Percentiles rank a stretch among this genome's conserved stretches.
These are phyloP conservation scores for Xylaria venustula DNA, from an alignment of 495 filamentous ascomycete species.

Conservation along the genomic window DNA sequence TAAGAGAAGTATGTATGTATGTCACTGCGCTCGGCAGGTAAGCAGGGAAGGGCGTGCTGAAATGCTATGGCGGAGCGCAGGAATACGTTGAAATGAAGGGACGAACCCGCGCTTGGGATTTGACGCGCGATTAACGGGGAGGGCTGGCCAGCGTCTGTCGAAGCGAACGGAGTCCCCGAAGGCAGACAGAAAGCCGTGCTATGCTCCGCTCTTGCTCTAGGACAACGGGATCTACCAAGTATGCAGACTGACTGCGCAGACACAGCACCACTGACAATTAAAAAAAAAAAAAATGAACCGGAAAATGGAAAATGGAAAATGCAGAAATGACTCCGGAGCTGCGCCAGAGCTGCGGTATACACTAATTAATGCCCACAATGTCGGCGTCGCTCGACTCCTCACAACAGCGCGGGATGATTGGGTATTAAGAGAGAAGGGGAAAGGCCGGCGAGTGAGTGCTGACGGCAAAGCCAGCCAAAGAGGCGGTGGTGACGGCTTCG, in stretches of 20 bases:
- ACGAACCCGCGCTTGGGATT: conserved; percentile 35
- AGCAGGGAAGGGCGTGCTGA: neutral
- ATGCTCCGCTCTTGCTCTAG: neutral
- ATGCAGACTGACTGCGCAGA: no score
- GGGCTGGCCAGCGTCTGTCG: conserved; percentile 37
- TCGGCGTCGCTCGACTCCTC: neutral
- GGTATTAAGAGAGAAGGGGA: conserved; percentile 5
- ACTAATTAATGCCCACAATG: neutral
- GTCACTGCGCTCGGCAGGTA: no score
- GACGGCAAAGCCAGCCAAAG: neutral
- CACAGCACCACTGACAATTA: no score
- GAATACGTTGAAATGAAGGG: neutral
- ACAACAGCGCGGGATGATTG: neutral
- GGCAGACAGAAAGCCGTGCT: neutral
- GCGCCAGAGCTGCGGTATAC: no score
- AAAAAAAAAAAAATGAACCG: no score
- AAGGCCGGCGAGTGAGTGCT: neutral
- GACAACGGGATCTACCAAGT: no score
- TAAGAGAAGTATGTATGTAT: no score
- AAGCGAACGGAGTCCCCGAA: conserved; percentile 20
- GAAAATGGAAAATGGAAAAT: no score
- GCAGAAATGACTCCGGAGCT: no score
- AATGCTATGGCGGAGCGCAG: neutral
- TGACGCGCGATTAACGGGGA: conserved; percentile 47
- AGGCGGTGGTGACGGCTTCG: conserved; percentile 2